Base-by-base conservation (phyloP, 257 asterid species). In the Penstemon eatonii region DNA sequence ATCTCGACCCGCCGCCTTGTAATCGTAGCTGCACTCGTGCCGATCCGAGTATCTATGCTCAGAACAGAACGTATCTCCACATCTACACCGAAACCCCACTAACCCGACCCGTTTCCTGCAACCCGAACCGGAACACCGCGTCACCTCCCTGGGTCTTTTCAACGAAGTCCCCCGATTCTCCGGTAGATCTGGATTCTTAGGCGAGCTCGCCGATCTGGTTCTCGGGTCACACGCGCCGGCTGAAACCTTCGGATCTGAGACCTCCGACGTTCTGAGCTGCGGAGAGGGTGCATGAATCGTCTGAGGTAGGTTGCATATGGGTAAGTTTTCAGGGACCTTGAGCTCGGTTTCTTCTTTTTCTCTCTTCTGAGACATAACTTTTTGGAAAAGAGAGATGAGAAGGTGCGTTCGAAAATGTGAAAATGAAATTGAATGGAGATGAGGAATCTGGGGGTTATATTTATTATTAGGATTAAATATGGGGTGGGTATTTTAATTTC, bases 31-130 rank as follows among this genome's bases (percentile, higher is more conserved):
- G 61, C 95, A 87, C 12, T 81, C 89, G 43, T 87, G 95, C 63
- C 95, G 95, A 81, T 88, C 96, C 33, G 96, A 80, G 72, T 88
- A 88, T 67, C 96, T 71, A 55, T 88, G 96, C 82, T 82, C 81
- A 10, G 89, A 76, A 63, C 96, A 88, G 79, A 88, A 88, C 76
- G 79, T 65, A 3, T 86, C 91, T 0, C 96, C 96, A 67, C 96
- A 89, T 2, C 86, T 73, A 79, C 96, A 89, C 38, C 94, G 87
- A 69, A 88, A 86, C 0, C 96, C 96, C 75, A 84, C 71, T 79
- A 88, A 45, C 15, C 93, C 96, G 70, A 88, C 57, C 70, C 84
- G 82, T 71, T 82, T 86, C 78, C 87, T 71, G 79, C 96, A 88
- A 1, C 85, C 90, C 8, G 83, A 63, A 6, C 96, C 87, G 67